phyloP scores from a whole-genome alignment of 1,284 basidiomycete genomes.

The Quambalaria eucalypti region DNA sequence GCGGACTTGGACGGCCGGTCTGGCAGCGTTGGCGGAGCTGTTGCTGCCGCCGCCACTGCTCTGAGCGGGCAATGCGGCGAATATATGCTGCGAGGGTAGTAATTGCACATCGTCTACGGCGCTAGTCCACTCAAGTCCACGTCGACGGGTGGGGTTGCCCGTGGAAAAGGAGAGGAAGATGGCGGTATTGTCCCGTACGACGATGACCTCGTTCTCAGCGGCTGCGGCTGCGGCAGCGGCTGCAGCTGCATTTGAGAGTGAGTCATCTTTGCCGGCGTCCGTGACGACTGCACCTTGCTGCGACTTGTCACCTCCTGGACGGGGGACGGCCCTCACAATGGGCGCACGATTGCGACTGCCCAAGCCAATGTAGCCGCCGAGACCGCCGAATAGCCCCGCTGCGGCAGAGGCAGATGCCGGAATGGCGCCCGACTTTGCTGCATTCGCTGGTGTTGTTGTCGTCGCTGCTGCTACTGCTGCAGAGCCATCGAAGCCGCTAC shows the following conservation, averaged over 20 bases:
- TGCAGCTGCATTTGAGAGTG: not conserved
- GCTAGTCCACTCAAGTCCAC: conserved; percentile 65
- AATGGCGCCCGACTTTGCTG: not conserved
- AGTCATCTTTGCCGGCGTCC: not conserved
- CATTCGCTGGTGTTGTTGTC: not conserved
- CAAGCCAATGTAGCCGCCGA: conserved; percentile 81
- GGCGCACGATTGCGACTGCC: conserved; percentile 62
- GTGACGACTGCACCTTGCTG: conserved; percentile 53
- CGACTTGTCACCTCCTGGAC: conserved; percentile 67
- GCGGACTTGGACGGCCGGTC: conserved; percentile 26
- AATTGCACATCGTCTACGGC: conserved; percentile 71
- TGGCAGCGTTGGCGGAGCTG: conserved; percentile 3
- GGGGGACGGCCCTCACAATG: conserved; percentile 57
- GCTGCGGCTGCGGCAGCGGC: not conserved
- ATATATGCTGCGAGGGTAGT: conserved; percentile 12
- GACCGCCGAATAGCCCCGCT: conserved; percentile 62
- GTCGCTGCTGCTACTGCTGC: not conserved
- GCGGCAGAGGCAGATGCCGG: conserved; percentile 6
- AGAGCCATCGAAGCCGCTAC: not conserved
- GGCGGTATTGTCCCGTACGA: conserved; percentile 41
- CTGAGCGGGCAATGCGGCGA: not conserved
- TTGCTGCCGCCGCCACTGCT: too few relatives aligned
- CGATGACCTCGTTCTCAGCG: conserved; percentile 14
- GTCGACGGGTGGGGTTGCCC: conserved; percentile 57
- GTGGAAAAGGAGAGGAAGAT: conserved; percentile 56